Base-by-base conservation (phyloP, 2,329 filamentous ascomycete genomes). In the Aureobasidium sp. region DNA sequence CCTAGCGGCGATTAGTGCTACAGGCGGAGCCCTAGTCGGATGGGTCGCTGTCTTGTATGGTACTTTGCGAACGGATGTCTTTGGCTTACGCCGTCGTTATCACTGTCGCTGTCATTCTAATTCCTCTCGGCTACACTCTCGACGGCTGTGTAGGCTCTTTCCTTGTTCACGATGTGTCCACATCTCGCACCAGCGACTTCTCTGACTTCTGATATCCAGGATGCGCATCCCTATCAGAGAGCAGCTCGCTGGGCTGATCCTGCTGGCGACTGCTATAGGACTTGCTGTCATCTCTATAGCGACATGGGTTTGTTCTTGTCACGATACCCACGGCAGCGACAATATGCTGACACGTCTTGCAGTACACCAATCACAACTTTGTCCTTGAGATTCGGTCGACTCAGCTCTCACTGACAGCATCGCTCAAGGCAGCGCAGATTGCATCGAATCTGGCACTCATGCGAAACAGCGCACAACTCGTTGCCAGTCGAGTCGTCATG, bases 201-300 rank as follows among this genome's bases (percentile, higher is more conserved):
- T n/a, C n/a, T n/a, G 40, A 18, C 54, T 40, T 58, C 51, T 27
- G 23, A 5, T 38, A n/a, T 23, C 29, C 65, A 84, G 78, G 73
- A 95, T 97, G 93, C 90, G 94, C 78, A 89, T 97, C 77, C 91
- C 92, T 66, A 97, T 97, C 74, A 88, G 94, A 71, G 91, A 95
- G 81, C 95, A 98, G 87, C 86, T 98, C 72, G 93, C 90, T 71
- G 85, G 90, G 77, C 85, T 97, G 69, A 93, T 97, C 73, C 83
- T 96, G 70, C 75, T 93, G 67, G 89, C 92, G 67, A 90, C 93
- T 56, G 86, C 97, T 66, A 81, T 92, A 66, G 90, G 91, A 63
- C 87, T 97, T 68, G 89, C 91, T 64, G 89, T 97, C 68, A 87
- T 97, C 68, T 90, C 93, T 20, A 87, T 97, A 69, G 93, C 94